Evolutionary conservation across 768 basidiomycete species (phyloP).

Genomic region (Holtermannia corniformis): DNA sequence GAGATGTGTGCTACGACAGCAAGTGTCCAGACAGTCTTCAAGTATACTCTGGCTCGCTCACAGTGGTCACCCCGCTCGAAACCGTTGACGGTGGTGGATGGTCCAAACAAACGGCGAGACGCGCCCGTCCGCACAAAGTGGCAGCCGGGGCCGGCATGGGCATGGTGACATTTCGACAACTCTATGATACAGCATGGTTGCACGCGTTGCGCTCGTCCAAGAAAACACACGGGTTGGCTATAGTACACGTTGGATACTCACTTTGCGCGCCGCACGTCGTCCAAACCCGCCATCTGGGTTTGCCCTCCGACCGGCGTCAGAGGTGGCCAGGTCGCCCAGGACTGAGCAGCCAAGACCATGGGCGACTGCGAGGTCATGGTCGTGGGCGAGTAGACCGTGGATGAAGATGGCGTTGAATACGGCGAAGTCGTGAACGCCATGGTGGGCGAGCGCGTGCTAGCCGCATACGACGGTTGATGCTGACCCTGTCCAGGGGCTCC

Average conservation of each 20-base stretch:
- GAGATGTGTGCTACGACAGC: not conserved
- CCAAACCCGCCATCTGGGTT: not conserved
- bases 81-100: not conserved
- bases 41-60: no score
- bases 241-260: not conserved
- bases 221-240: no score
- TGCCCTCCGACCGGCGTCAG: not conserved
- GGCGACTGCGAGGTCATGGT: not conserved
- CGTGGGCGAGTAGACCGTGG: not conserved
- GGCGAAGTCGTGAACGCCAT: not conserved
- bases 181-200: no score
- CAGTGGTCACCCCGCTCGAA: no score
- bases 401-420: not conserved
- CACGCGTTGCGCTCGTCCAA: no score
- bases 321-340: not conserved
- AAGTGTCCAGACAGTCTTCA: no score
- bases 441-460: no score
- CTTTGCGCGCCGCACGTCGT: not conserved
- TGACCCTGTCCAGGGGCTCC: not conserved
- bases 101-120: not conserved
- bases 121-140: no score
- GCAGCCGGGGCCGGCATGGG: no score
- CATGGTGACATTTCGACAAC: no score
- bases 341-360: not conserved
- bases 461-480: not conserved